Base-by-base conservation (phyloP, 169 alveolate species). In the Neospora caninum region DNA sequence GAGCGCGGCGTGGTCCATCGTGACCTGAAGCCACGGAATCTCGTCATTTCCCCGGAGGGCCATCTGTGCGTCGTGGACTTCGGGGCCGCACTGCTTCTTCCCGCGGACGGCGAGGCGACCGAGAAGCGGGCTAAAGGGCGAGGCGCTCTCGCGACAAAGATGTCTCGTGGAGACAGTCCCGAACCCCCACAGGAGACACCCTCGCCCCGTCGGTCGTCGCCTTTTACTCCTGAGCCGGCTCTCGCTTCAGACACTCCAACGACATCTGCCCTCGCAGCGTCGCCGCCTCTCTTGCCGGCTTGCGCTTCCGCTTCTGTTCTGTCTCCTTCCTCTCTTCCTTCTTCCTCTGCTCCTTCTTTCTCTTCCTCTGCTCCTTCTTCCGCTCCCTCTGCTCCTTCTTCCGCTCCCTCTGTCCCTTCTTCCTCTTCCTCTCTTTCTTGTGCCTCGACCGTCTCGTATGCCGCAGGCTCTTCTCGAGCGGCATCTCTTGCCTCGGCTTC, bases 1-100 rank as follows among this genome's bases (percentile, higher is more conserved):
- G 39, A 13, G 41, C 82, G 53, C 36, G 93, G 96, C 16, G 73
- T 80, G 53, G 88, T 94, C 82, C 99, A 98, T 93, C 96, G 99
- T 95, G 99, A 98, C 94, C 96, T 97, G 49, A 98, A 98, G 89
- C 99, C 99, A 7, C 99, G 97, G 96, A 98, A 97, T 94, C 97
- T 98, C 53, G 97, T 97, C 39, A 92, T 98, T 18, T 98, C 96
- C 88, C 91, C 96, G 34, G 93, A 97, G 70, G 99, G 99, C n/a
- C 99, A 98, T 92, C 95, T 97, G 58, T 97, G 97, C 92, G 96
- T 97, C 53, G 94, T 97, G 10, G 98, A 98, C 96, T 97, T 97
- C 87, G 98, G 98, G 41, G 95, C 95, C 20, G 88, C 92, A 29
- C 92, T 92, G 70, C 91, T 54, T 42, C 92, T 92, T 36, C n/a